Percentiles rank a stretch among this genome's conserved stretches.
These are phyloP conservation scores for Puccinia polysora DNA, from an alignment of 1,284 basidiomycete species.

Conservation along the genomic window DNA sequence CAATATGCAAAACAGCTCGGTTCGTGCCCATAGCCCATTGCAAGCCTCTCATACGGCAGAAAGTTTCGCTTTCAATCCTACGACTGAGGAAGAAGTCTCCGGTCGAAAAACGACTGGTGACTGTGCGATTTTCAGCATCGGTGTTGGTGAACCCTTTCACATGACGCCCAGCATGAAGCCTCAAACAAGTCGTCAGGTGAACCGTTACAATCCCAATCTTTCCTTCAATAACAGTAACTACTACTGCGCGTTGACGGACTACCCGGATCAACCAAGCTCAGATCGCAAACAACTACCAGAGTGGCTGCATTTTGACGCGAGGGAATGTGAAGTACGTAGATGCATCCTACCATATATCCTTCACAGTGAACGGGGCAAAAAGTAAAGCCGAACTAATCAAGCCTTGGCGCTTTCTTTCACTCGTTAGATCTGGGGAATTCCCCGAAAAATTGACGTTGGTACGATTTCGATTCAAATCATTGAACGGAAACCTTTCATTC, in stretches of 20 bases:
- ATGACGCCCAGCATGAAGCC: conserved; percentile 38
- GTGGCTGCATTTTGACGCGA: conserved; percentile 42
- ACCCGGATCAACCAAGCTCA: conserved; percentile 9
- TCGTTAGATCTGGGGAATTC: conserved; percentile 41
- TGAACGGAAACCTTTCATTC: conserved; percentile 9
- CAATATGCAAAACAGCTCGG: background rate
- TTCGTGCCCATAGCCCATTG: conserved; percentile 12
- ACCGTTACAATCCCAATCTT: background rate
- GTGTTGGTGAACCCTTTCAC: conserved; percentile 39
- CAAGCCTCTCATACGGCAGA: conserved; percentile 1
- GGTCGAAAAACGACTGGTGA: background rate
- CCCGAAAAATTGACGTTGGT: conserved; percentile 31
- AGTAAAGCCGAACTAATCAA: too few relatives aligned
- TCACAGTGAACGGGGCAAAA: background rate
- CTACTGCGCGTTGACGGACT: conserved; percentile 32
- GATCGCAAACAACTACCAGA: conserved; percentile 40
- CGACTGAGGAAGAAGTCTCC: background rate
- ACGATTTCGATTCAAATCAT: conserved; percentile 40
- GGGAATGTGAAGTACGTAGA: conserved; percentile 28
- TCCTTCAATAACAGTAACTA: background rate
- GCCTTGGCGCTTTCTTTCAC: background rate
- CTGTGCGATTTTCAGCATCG: conserved; percentile 17
- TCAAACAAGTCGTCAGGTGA: background rate
- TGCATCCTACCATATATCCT: background rate
- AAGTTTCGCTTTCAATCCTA: conserved; percentile 8